These are phyloP conservation scores for Dactylellina sp. DNA, from an alignment of 2,329 filamentous ascomycete genomes.

Conservation along the genomic window DNA sequence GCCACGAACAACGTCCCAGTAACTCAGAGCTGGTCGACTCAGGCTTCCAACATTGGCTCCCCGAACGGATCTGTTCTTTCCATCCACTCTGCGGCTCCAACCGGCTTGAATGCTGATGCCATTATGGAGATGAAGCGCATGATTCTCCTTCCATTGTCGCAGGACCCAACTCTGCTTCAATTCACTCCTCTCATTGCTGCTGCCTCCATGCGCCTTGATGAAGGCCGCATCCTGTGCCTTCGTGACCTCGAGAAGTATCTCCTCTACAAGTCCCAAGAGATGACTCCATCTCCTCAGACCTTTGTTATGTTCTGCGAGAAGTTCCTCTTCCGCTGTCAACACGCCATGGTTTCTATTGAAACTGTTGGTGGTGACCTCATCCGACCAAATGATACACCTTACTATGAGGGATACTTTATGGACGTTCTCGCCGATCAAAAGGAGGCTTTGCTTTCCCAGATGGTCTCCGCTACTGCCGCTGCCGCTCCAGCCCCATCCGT, in stretches of 20 bases:
- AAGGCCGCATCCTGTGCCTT: conserved; percentile 77
- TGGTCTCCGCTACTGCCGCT: conserved; percentile 66
- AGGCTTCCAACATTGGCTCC: conserved; percentile 49
- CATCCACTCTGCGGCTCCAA: conserved; percentile 35
- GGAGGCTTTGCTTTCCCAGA: conserved; percentile 71
- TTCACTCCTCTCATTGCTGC: conserved; percentile 54
- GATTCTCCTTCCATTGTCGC: conserved; percentile 52
- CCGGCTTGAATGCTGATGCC: conserved; percentile 36
- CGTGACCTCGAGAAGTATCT: conserved; percentile 94
- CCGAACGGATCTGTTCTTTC: conserved; percentile 43
- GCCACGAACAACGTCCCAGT: conserved; percentile 46
- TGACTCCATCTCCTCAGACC: conserved; percentile 70
- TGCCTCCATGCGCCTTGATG: conserved; percentile 54
- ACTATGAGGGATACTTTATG: conserved; percentile 96
- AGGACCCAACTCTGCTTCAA: conserved; percentile 42
- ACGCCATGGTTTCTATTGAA: conserved; percentile 88
- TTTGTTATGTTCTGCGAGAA: conserved; percentile 71
- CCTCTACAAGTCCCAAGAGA: conserved; percentile 91
- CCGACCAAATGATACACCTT: conserved; percentile 85
- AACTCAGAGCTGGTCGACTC: conserved; percentile 41
- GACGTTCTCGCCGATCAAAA: conserved; percentile 85
- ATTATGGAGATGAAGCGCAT: conserved; percentile 55
- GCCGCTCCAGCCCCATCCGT: conserved; percentile 22
- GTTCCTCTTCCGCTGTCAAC: conserved; percentile 79
- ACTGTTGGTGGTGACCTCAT: conserved; percentile 87